phyloP scores from a whole-genome alignment of 495 filamentous ascomycete species.

The Wilcoxina mikolae region DNA sequence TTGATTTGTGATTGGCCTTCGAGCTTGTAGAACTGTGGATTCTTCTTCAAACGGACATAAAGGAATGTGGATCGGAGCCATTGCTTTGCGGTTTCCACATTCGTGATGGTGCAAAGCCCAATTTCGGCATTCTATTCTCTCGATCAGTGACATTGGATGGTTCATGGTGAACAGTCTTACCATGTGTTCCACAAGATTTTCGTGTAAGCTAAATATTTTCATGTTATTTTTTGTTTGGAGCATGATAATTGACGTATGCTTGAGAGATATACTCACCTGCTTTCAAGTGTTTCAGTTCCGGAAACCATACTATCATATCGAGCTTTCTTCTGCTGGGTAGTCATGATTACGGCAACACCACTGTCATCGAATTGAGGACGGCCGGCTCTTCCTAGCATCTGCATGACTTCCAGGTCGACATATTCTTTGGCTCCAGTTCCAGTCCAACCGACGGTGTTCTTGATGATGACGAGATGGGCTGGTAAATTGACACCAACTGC shows the following conservation, averaged over 20 bases:
- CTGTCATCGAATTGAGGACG: constrained; percentile 83
- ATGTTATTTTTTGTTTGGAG: too few species aligned
- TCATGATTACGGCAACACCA: constrained; percentile 79
- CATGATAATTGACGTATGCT: too few species aligned
- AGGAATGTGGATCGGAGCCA: constrained; percentile 87
- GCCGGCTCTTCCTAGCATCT: constrained; percentile 92
- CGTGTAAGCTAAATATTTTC: constrained; percentile 5
- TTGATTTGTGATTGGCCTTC: constrained; percentile 34
- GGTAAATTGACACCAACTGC: constrained; percentile 90
- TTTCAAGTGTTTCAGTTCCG: constrained; percentile 73
- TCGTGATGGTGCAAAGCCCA: constrained; percentile 61
- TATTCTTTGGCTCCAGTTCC: constrained; percentile 58
- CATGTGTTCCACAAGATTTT: constrained; percentile 4
- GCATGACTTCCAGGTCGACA: constrained; percentile 87
- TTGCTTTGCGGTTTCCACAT: constrained; percentile 52
- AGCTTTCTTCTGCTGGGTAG: constrained; percentile 47
- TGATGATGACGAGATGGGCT: constrained; percentile 83
- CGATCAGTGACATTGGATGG: not conserved
- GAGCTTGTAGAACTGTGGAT: constrained; percentile 66
- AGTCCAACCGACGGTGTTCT: constrained; percentile 65
- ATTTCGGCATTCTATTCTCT: constrained; percentile 64
- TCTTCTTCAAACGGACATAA: constrained; percentile 63
- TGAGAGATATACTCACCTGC: constrained; percentile 47
- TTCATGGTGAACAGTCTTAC: constrained; percentile 14
- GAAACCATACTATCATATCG: constrained; percentile 74